These are phyloP conservation scores for Phaseolus coccineus DNA, from an alignment of 331 rosid genomes.

Conservation along the genomic window DNA sequence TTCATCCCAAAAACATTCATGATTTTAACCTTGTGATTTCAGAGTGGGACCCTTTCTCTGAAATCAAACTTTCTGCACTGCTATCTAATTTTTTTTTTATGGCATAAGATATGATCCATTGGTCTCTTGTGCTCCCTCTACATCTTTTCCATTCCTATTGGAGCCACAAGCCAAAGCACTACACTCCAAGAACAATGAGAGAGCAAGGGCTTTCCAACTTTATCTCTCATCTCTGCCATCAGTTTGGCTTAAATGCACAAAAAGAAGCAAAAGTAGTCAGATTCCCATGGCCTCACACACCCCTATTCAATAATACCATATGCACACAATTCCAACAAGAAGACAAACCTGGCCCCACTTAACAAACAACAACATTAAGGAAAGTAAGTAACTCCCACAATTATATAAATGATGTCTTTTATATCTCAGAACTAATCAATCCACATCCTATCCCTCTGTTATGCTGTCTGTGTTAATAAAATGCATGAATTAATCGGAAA, in stretches of 20 bases:
- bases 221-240: slow-evolving; percentile 44
- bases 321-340: slow-evolving; percentile 65
- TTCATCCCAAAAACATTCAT: slow-evolving; percentile 46
- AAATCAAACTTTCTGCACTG: slow-evolving; percentile 50
- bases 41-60: slow-evolving; percentile 48
- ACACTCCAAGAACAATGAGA: slow-evolving; percentile 32
- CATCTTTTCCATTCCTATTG: slow-evolving; percentile 35
- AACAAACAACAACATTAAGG: slow-evolving; percentile 50
- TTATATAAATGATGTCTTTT: background rate
- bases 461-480: too few species aligned
- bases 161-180: slow-evolving; percentile 49
- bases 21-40: slow-evolving; percentile 60
- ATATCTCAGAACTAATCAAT: slow-evolving; percentile 22
- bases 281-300: slow-evolving; percentile 54
- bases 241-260: slow-evolving; percentile 58
- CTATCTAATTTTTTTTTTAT: background rate
- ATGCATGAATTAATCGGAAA: background rate
- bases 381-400: slow-evolving; percentile 47
- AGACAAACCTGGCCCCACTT: slow-evolving; percentile 78
- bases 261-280: slow-evolving; percentile 57
- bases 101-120: background rate
- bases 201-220: slow-evolving; percentile 34
- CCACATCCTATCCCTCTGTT: background rate
- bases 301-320: slow-evolving; percentile 52
- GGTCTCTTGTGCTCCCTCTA: background rate